These are phyloP conservation scores for Polytrichum commune DNA, from an alignment of 225 moss, liverwort and hornwort genomes.

Conservation along the genomic window DNA sequence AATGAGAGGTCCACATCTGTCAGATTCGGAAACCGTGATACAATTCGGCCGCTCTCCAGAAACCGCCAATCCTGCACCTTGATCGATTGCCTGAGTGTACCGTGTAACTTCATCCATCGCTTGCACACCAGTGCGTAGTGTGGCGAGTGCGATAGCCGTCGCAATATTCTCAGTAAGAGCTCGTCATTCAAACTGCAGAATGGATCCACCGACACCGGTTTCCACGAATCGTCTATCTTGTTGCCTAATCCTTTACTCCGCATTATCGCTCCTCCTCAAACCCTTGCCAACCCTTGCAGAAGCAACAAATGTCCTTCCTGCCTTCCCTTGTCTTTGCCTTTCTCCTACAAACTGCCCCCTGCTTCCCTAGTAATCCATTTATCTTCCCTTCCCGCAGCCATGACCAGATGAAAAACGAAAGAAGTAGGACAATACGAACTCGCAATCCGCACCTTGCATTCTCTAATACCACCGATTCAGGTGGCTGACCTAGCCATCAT, in stretches of 20 bases:
- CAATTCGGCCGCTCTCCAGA: conserved; percentile 75
- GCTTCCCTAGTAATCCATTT: too few relatives aligned
- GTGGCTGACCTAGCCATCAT: too few relatives aligned
- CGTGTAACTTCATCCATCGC: conserved; percentile 80
- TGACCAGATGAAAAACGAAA: too few relatives aligned
- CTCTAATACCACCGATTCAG: too few relatives aligned
- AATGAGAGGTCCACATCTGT: conserved; percentile 79
- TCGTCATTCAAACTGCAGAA: conserved; percentile 48
- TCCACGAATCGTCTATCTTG: conserved; percentile 68
- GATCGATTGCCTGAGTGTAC: conserved; percentile 55
- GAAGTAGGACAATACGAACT: too few relatives aligned
- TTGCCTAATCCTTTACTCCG: conserved; percentile 66
- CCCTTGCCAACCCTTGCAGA: conserved; percentile 15
- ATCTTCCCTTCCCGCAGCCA: too few relatives aligned
- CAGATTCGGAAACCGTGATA: conserved; percentile 71
- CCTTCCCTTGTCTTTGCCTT: too few relatives aligned
- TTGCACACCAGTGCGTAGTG: conserved; percentile 71
- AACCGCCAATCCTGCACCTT: conserved; percentile 83
- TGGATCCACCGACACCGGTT: conserved; percentile 42
- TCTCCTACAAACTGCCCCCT: too few relatives aligned
- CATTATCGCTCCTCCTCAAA: conserved; percentile 30
- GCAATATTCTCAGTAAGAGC: conserved; percentile 37
- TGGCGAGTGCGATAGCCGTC: conserved; percentile 43
- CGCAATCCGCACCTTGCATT: too few relatives aligned
- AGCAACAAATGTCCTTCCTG: too few relatives aligned